Conservation (phyloP, 345 rosid species). For the Hibiscus trionum region DNA sequence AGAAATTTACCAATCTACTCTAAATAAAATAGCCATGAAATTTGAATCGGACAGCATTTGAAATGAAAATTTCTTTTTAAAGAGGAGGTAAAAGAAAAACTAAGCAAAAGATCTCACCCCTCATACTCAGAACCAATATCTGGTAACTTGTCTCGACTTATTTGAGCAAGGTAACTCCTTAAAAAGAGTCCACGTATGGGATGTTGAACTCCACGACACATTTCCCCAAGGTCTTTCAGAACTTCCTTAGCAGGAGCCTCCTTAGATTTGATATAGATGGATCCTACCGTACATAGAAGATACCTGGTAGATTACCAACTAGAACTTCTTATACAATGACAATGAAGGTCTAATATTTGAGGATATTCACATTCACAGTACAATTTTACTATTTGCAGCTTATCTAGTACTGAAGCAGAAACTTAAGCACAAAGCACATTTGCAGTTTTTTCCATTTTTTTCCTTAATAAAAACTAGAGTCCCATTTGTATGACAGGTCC, state of each 20-base stretch:
- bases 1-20: neutral
- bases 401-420: neutral
- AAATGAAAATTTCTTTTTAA: conserved; percentile 11
- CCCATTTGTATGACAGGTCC: neutral
- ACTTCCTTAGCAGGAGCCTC: conserved; percentile 81
- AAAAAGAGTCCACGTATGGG: conserved; percentile 83
- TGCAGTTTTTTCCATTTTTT: neutral
- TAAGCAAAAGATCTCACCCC: conserved; percentile 40
- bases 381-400: neutral
- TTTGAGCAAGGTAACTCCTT: conserved; percentile 88
- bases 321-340: conserved; percentile 4
- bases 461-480: neutral
- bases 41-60: neutral
- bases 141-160: conserved; percentile 81
- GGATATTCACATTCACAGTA: neutral
- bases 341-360: neutral
- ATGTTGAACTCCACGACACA: conserved; percentile 91
- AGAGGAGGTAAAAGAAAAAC: conserved; percentile 1
- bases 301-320: conserved; percentile 42
- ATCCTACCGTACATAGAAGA: conserved; percentile 83
- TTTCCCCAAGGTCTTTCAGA: conserved; percentile 82
- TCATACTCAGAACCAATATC: conserved; percentile 75
- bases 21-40: neutral
- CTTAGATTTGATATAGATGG: conserved; percentile 79
- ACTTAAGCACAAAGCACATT: neutral